A percentile compares a stretch with the other conserved stretches of the same genome.
These are phyloP conservation scores for Fragilaria radians DNA, from an alignment of 108 stramenopile genomes.

Conservation along the genomic window DNA sequence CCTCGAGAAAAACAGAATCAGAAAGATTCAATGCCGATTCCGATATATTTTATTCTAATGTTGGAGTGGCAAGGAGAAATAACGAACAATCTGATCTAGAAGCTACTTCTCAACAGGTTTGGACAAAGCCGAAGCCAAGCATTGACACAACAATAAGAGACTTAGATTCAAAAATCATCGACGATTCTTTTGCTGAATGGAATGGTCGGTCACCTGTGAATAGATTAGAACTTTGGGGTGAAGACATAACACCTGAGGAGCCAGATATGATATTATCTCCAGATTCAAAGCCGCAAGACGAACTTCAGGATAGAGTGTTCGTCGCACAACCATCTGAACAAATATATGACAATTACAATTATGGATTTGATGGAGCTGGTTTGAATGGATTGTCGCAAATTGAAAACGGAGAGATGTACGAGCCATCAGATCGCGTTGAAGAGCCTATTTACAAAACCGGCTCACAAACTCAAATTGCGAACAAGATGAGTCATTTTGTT, in stretches of 20 bases:
- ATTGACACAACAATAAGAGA: neutral
- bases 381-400: too few relatives aligned
- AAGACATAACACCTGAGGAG: neutral
- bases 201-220: neutral
- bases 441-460: too few relatives aligned
- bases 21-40: constrained; percentile 7
- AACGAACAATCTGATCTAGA: neutral
- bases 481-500: too few relatives aligned
- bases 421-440: too few relatives aligned
- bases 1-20: constrained; percentile 1
- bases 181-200: neutral
- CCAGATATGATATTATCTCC: too few relatives aligned
- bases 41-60: constrained; percentile 3
- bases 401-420: too few relatives aligned
- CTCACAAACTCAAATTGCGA: too few relatives aligned
- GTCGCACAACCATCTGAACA: too few relatives aligned
- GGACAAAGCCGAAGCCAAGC: neutral
- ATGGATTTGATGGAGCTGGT: too few relatives aligned
- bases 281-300: too few relatives aligned
- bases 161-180: neutral
- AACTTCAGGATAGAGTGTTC: too few relatives aligned
- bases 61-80: neutral
- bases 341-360: too few relatives aligned
- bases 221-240: neutral
- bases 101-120: neutral